phyloP scores from a whole-genome alignment of 768 basidiomycete species.

The Russula dissimulans region DNA sequence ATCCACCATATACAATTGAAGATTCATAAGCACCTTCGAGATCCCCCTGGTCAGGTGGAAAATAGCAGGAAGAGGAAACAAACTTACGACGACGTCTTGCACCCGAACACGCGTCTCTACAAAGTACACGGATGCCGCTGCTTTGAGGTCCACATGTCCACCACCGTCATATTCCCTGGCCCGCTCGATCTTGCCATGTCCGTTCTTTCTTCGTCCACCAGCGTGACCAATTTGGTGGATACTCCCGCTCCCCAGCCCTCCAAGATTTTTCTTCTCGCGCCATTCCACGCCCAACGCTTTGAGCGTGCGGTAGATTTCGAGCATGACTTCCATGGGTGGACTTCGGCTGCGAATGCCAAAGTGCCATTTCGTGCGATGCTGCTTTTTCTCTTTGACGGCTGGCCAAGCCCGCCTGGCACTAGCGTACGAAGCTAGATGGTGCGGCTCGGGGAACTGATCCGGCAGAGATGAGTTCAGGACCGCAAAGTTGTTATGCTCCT shows the following conservation, averaged over 20 bases:
- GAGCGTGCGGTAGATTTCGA: slow-evolving; percentile 93
- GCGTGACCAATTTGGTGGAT: slow-evolving; percentile 4
- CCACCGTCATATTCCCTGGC: slow-evolving; percentile 52
- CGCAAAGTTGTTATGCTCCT: slow-evolving; percentile 59
- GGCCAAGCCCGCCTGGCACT: slow-evolving; percentile 39
- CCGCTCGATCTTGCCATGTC: slow-evolving; percentile 46
- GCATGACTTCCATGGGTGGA: slow-evolving; percentile 98
- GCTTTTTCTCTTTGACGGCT: slow-evolving; percentile 49
- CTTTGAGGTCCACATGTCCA: slow-evolving; percentile 49
- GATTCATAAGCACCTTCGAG: slow-evolving; percentile 84
- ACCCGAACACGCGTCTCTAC: slow-evolving; percentile 89
- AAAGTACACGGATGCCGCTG: slow-evolving; percentile 76
- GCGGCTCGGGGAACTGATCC: slow-evolving; percentile 48
- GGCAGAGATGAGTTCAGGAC: slow-evolving; percentile 87
- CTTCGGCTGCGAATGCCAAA: slow-evolving; percentile 93
- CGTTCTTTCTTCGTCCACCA: slow-evolving; percentile 26
- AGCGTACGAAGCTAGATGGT: slow-evolving; percentile 62
- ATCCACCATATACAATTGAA: slow-evolving; percentile 95
- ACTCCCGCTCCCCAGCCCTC: slow-evolving; percentile 53
- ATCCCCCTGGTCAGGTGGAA: not conserved
- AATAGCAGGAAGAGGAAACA: not conserved
- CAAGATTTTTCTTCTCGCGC: slow-evolving; percentile 81
- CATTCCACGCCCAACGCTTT: slow-evolving; percentile 93
- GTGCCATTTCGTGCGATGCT: slow-evolving; percentile 88
- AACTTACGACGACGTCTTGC: slow-evolving; percentile 81